Conservation (phyloP, 805 yeast species). For the Hanseniaspora hatyaiensis region DNA sequence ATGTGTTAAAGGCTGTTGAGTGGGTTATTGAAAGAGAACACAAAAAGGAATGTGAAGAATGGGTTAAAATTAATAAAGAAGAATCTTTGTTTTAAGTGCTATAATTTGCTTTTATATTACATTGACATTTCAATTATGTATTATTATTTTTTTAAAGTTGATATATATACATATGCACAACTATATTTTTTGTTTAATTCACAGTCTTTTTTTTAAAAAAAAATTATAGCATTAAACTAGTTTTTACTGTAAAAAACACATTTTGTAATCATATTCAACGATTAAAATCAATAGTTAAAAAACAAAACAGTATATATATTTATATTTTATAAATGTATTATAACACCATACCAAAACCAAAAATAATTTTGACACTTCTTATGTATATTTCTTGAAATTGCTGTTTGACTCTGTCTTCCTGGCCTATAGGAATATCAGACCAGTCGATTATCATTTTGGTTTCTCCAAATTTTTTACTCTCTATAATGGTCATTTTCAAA, state of each 20-base stretch:
- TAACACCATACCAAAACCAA: constrained; percentile 91
- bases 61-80: constrained; percentile 35
- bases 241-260: no score
- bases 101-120: constrained; percentile 1
- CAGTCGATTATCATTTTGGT: constrained; percentile 69
- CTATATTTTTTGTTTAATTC: no score
- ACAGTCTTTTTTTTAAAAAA: no score
- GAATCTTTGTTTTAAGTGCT: background rate
- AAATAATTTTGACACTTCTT: constrained; percentile 76
- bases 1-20: constrained; percentile 71
- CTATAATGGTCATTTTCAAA: constrained; percentile 49
- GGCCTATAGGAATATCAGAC: constrained; percentile 88
- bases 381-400: constrained; percentile 87
- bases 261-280: no score
- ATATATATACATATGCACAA: no score
- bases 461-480: constrained; percentile 63
- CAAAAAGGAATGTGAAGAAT: constrained; percentile 54
- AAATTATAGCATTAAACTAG: no score
- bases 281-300: no score
- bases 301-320: no score
- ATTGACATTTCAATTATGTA: background rate
- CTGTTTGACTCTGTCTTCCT: constrained; percentile 72
- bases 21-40: constrained; percentile 78
- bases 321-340: no score
- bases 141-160: background rate